Evolutionary conservation across 257 asterid genomes (phyloP).

Genomic region (Striga asiatica): DNA sequence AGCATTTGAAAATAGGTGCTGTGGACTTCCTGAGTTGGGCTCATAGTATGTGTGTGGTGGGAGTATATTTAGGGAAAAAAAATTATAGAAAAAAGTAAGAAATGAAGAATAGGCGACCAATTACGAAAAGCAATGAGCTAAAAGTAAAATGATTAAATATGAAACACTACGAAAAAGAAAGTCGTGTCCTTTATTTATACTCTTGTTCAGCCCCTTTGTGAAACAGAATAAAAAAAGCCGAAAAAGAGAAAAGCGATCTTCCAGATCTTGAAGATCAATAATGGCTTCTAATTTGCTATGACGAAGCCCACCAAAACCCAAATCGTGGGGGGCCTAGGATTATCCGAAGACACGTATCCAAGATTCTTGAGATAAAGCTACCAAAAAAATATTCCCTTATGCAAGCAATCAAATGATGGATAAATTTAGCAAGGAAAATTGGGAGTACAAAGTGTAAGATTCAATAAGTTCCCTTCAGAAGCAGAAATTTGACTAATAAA

Average conservation of each 20-base stretch:
- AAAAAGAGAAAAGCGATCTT: constrained; percentile 13
- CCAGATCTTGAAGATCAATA: constrained; percentile 18
- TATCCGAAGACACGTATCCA: constrained; percentile 18
- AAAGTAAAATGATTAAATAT: neutral
- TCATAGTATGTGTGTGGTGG: neutral
- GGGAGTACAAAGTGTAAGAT: too few species aligned
- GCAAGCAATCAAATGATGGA: too few species aligned
- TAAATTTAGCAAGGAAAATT: too few species aligned
- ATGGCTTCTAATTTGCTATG: constrained; percentile 22
- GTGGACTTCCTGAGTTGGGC: constrained; percentile 13
- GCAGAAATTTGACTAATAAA: too few species aligned
- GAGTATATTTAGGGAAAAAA: neutral
- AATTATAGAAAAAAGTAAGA: neutral
- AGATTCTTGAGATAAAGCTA: constrained; percentile 10
- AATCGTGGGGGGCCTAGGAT: constrained; percentile 42
- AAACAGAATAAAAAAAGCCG: too few species aligned
- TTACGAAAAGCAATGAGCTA: constrained; percentile 23
- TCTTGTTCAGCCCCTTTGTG: neutral
- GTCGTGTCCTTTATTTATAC: neutral
- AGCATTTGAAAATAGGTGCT: constrained; percentile 34
- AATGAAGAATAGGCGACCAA: constrained; percentile 38
- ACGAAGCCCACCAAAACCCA: constrained; percentile 41
- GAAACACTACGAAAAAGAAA: constrained; percentile 6
- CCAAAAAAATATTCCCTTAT: too few species aligned
- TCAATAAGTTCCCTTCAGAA: too few species aligned